Percentiles rank a stretch among this genome's conserved stretches.
These are phyloP conservation scores for Clonostachys byssicola DNA, from an alignment of 2,329 filamentous ascomycete genomes.

Conservation along the genomic window DNA sequence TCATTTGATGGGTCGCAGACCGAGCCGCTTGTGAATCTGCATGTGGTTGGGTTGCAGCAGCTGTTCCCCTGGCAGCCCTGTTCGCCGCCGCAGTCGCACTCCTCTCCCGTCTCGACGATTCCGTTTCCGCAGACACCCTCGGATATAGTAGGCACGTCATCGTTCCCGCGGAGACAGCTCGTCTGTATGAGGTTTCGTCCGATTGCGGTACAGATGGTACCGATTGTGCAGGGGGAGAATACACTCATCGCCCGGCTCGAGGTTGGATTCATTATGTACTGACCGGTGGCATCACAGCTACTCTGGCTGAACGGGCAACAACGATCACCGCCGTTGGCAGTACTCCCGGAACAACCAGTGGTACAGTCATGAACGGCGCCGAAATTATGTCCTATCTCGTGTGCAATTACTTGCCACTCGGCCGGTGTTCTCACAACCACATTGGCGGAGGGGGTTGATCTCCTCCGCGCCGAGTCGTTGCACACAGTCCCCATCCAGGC, in stretches of 20 bases:
- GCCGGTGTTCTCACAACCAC: constrained; percentile 79
- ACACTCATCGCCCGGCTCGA: constrained; percentile 66
- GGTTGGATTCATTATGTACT: constrained; percentile 95
- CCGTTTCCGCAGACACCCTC: constrained; percentile 91
- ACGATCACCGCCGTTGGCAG: constrained; percentile 31
- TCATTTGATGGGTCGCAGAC: constrained; percentile 81
- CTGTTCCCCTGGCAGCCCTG: constrained; percentile 66
- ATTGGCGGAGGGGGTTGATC: constrained; percentile 81
- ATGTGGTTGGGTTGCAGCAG: constrained; percentile 84
- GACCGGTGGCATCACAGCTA: constrained; percentile 69
- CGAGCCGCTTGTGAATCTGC: constrained; percentile 72
- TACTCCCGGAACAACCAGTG: constrained; percentile 61
- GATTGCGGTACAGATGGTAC: constrained; percentile 89
- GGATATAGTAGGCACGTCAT: constrained; percentile 74
- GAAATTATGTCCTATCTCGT: constrained; percentile 92
- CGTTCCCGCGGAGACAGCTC: constrained; percentile 76
- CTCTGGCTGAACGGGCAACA: constrained; percentile 74
- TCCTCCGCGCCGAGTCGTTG: constrained; percentile 44
- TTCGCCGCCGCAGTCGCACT: constrained; percentile 89
- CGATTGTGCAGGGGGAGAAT: constrained; percentile 87
- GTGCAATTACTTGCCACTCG: constrained; percentile 95
- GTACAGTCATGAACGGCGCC: constrained; percentile 94
- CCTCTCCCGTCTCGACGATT: constrained; percentile 92
- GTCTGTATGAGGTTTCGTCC: constrained; percentile 69
- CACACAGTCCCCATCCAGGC: constrained; percentile 93